Evolutionary conservation across 1,139 yeast genomes (phyloP), one percentile per base, ranked within the genome.

Genomic region (Starmera stellimalicola): DNA sequence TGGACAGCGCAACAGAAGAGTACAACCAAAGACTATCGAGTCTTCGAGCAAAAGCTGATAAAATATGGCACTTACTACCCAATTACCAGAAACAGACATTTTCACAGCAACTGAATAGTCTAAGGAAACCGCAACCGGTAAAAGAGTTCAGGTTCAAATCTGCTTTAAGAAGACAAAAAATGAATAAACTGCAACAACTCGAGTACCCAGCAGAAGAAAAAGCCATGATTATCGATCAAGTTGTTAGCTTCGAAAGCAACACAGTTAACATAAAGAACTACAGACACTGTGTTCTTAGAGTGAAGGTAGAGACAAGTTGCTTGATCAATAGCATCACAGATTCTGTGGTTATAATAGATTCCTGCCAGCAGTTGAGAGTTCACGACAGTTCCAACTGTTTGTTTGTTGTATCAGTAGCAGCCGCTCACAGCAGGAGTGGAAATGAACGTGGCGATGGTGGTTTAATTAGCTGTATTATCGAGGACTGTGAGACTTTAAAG

Each of bases 341-440:
- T 15, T 48, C 56, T 33, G 45, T 52, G 3, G 33, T 66, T 6
- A 35, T 27, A 6, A 18, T 55, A 4, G 37, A 60, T 3, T 32
- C 43, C 11, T 58, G 69, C 37, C 72, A 67, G 39, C 73, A 68
- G 40, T 48, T 62, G 29, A 43, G 73, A 20, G 44, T 68, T 11
- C 71, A 65, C 40, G 43, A 56, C 30, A 37, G 58, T 3, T 27
- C 29, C 2, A 37, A 55, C 27, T 49, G 58, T 24, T 37, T 43
- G 2, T 35, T 67, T 1, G 33, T 54, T n/a, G n/a, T n/a, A n/a
- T n/a, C n/a, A n/a, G n/a, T n/a, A n/a, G n/a, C n/a, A n/a, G n/a
- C n/a, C n/a, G n/a, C n/a, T n/a, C n/a, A n/a, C n/a, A n/a, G n/a
- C n/a, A n/a, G n/a, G n/a, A n/a, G n/a, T n/a, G n/a, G n/a, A 3